These are phyloP conservation scores for Cucumis sativus DNA, from an alignment of 306 rosid genomes.

Conservation along the genomic window Cucumber_9930_V3 NC_026655.2:19596001-19596500, in stretches of 20 bases:
- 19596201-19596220: background rate
- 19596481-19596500: no score
- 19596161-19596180: background rate
- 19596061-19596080: constrained; percentile 12
- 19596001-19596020: constrained; percentile 73
- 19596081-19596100: background rate
- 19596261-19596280: background rate
- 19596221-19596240: background rate
- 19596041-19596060: constrained; percentile 19
- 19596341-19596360: no score
- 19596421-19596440: no score
- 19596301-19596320: background rate
- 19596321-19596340: no score
- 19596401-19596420: no score
- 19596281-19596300: background rate
- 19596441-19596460: no score
- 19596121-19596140: background rate
- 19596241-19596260: background rate
- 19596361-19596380: no score
- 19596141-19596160: background rate
- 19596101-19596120: background rate
- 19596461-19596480: no score
- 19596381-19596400: no score
- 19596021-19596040: constrained; percentile 99
- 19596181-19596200: background rate